Conservation (phyloP, 345 rosid species). For the Durio zibethinus region DNA sequence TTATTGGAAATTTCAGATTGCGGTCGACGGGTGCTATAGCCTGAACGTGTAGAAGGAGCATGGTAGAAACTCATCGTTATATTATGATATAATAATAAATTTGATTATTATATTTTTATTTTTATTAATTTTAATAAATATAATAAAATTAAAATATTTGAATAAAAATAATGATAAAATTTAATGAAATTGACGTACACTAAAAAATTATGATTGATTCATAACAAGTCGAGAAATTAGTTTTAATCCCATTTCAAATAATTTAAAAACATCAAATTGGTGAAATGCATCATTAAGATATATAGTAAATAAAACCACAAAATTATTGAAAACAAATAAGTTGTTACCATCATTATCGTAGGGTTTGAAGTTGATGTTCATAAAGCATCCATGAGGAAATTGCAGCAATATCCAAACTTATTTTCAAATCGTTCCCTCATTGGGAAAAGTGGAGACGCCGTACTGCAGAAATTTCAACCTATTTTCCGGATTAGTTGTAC, state of each 20-base stretch:
- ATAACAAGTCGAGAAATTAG: background rate
- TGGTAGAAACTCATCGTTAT: no score
- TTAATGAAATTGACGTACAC: background rate
- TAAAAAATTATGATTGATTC: no score
- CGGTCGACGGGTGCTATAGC: no score
- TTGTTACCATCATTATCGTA: background rate
- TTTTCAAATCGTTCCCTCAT: background rate
- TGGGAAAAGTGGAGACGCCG: background rate
- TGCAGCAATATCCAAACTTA: background rate
- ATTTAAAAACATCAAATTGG: background rate
- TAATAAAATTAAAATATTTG: background rate
- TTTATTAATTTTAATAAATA: background rate
- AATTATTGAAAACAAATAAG: background rate
- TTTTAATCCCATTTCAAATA: background rate
- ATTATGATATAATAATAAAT: no score
- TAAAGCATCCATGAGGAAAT: background rate
- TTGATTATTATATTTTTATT: no score
- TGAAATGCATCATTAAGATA: background rate
- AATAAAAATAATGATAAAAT: background rate
- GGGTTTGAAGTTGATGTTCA: background rate
- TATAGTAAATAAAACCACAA: background rate
- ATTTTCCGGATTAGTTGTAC: background rate
- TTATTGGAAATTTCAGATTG: no score
- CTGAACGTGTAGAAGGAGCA: no score
- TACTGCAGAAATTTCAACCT: background rate